Conservation (phyloP, 108 stramenopile genomes). For the Conticribra weissflogii region DNA sequence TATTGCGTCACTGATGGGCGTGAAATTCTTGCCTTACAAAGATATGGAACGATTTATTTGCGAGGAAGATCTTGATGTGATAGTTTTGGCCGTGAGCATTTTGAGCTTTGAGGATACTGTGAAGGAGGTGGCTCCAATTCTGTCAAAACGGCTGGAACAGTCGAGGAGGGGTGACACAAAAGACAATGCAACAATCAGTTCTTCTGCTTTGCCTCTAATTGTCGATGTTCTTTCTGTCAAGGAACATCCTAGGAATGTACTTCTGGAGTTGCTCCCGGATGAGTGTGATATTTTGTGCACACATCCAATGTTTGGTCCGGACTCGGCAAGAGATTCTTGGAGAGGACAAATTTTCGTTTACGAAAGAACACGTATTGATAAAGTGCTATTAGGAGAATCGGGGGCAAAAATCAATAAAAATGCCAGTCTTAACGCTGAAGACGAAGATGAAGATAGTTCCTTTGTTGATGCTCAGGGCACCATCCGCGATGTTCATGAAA, state of each 20-base stretch:
- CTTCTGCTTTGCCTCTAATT: constrained; percentile 62
- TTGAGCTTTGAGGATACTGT: constrained; percentile 88
- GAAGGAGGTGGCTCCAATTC: constrained; percentile 41
- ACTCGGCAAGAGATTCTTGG: constrained; percentile 74
- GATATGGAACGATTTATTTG: constrained; percentile 60
- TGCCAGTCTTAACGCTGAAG: too few relatives aligned
- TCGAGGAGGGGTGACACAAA: background rate
- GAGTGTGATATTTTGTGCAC: constrained; percentile 95
- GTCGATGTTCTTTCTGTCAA: constrained; percentile 98
- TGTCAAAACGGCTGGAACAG: constrained; percentile 24
- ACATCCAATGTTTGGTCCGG: constrained; percentile 99
- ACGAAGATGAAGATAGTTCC: constrained; percentile 12
- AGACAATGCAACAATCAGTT: background rate
- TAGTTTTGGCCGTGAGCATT: constrained; percentile 84
- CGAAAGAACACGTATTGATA: constrained; percentile 88
- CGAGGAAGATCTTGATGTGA: constrained; percentile 69
- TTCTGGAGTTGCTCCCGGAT: constrained; percentile 84
- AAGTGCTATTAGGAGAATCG: constrained; percentile 41
- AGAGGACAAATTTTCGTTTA: constrained; percentile 93
- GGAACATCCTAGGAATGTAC: constrained; percentile 86
- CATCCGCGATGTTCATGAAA: constrained; percentile 66
- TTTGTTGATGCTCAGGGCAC: constrained; percentile 25
- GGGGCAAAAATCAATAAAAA: background rate
- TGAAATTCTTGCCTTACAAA: constrained; percentile 62
- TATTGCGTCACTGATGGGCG: constrained; percentile 79